Conservation (phyloP, 805 yeast species). For the Barnettozyma sucrosica region DNA sequence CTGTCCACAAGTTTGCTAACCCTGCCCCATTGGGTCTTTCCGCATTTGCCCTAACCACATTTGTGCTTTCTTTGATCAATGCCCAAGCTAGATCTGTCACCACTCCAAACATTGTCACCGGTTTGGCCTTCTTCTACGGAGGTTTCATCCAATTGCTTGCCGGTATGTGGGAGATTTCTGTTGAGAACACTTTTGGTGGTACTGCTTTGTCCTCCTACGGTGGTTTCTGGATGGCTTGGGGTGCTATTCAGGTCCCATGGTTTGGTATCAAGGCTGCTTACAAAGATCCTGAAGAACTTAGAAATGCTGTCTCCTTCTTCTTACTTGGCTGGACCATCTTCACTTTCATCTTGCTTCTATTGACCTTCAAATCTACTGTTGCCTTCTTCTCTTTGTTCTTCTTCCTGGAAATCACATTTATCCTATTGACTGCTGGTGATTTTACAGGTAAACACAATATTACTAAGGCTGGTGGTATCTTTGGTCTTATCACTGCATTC, state of each 20-base stretch:
- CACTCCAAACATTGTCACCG: conserved; percentile 48
- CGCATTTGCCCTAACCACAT: conserved; percentile 59
- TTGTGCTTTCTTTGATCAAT: conserved; percentile 50
- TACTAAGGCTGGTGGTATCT: conserved; percentile 49
- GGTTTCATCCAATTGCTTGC: conserved; percentile 55
- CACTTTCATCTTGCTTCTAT: conserved; percentile 45
- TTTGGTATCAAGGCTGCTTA: conserved; percentile 59
- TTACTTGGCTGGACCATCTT: conserved; percentile 59
- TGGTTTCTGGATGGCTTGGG: conserved; percentile 65
- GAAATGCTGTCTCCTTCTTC: conserved; percentile 53
- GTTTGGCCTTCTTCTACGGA: conserved; percentile 57
- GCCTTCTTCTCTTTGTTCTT: conserved; percentile 56
- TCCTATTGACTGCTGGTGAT: conserved; percentile 48
- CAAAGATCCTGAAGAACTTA: conserved; percentile 31
- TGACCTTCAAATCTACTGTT: conserved; percentile 60
- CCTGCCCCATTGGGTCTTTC: conserved; percentile 62
- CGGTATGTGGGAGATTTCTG: conserved; percentile 60
- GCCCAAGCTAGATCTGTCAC: conserved; percentile 48
- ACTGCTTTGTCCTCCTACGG: conserved; percentile 60
- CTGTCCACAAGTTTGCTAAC: conserved; percentile 55
- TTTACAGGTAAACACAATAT: conserved; percentile 37
- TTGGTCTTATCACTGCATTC: conserved; percentile 48
- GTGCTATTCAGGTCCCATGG: conserved; percentile 50
- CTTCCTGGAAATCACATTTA: conserved; percentile 47
- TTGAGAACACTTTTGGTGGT: conserved; percentile 65